Evolutionary conservation across 768 basidiomycete genomes (phyloP).

Genomic region (Hirschioporus abietinus): DNA sequence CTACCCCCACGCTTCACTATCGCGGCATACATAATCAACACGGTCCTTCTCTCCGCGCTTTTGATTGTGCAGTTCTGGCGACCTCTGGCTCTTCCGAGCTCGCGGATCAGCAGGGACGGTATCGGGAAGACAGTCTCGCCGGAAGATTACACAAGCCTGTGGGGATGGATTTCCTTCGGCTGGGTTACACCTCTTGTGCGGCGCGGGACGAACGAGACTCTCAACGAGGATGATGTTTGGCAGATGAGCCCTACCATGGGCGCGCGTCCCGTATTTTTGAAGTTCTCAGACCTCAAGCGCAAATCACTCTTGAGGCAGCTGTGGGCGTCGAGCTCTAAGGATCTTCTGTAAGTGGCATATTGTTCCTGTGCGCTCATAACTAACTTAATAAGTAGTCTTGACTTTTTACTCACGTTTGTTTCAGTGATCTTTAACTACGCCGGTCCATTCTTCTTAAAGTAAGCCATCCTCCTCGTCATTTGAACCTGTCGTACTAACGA

Average conservation of each 20-base stretch:
- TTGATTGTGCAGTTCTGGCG: conserved; percentile 49
- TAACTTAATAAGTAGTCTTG: conserved; percentile 36
- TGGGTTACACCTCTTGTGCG: conserved; percentile 67
- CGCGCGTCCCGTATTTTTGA: conserved; percentile 56
- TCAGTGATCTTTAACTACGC: conserved; percentile 75
- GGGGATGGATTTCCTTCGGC: conserved; percentile 64
- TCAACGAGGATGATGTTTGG: conserved; percentile 73
- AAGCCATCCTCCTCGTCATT: conserved; percentile 17
- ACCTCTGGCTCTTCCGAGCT: conserved; percentile 64
- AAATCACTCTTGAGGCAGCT: conserved; percentile 38
- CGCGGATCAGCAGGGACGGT: conserved; percentile 42
- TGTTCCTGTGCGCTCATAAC: background rate
- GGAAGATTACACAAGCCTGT: conserved; percentile 72
- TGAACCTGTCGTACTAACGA: conserved; percentile 12
- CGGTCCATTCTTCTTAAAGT: conserved; percentile 83
- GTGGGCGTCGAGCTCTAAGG: conserved; percentile 41
- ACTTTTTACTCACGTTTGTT: conserved; percentile 60
- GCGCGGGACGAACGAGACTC: conserved; percentile 39
- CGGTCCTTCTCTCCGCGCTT: conserved; percentile 37
- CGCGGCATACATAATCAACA: conserved; percentile 31
- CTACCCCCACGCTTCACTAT: conserved; percentile 31
- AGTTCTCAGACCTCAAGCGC: conserved; percentile 32
- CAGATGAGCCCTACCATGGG: conserved; percentile 61
- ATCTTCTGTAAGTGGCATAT: conserved; percentile 30
- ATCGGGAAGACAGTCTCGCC: conserved; percentile 61